Evolutionary conservation across 1,284 basidiomycete species (phyloP).

Genomic region (Cutaneotrichosporon sp.): DNA sequence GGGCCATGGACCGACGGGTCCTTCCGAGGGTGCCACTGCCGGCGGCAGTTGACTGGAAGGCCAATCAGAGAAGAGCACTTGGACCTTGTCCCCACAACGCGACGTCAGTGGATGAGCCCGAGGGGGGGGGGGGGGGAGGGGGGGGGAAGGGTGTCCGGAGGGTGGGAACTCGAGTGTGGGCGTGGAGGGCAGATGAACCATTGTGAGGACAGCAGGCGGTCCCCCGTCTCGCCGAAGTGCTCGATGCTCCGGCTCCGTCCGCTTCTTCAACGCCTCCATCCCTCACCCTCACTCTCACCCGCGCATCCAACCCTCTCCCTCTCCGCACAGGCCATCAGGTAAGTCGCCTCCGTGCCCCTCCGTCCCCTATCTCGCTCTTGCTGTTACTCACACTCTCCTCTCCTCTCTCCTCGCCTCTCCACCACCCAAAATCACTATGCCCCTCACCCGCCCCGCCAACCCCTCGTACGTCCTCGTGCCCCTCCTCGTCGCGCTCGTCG

Average conservation of each 20-base stretch:
- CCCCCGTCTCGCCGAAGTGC: neutral
- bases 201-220: no score
- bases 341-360: neutral
- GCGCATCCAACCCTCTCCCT: neutral
- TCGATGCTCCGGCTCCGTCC: no score
- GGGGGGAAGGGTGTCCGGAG: no score
- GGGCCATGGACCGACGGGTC: neutral
- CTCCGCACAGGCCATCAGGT: neutral
- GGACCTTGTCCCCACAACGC: neutral
- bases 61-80: neutral
- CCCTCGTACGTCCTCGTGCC: slow-evolving; percentile 10
- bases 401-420: neutral
- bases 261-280: neutral
- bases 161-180: no score
- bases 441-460: slow-evolving; percentile 10
- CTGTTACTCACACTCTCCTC: neutral
- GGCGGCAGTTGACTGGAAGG: slow-evolving; percentile 3
- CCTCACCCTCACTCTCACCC: no score
- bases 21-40: neutral
- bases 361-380: neutral
- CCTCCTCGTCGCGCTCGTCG: slow-evolving; percentile 13
- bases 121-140: no score
- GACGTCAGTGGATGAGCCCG: neutral
- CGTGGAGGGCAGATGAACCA: no score
- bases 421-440: neutral